Conservation (phyloP, 2,329 filamentous ascomycete species). For the Phialemoniopsis sp. region DNA sequence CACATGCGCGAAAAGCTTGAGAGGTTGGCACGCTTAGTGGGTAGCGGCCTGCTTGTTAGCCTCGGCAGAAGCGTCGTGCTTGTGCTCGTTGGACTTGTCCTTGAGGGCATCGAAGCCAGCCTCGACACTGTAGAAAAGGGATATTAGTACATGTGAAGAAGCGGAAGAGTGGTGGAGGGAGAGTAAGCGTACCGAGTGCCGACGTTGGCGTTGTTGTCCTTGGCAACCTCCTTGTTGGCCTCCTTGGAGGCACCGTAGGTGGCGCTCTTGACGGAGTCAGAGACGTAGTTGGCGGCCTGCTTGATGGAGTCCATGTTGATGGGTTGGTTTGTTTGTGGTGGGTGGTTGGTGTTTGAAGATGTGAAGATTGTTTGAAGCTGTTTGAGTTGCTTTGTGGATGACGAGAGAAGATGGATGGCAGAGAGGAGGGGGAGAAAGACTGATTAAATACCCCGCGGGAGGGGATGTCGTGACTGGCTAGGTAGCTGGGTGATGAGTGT, state of each 20-base stretch:
- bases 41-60: conserved; percentile 31
- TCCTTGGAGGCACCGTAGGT: conserved; percentile 45
- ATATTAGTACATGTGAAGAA: conserved; percentile 2
- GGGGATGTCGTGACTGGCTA: too few relatives aligned
- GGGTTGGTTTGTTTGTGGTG: conserved; percentile 7
- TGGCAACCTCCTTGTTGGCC: conserved; percentile 56
- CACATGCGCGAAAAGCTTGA: too few relatives aligned
- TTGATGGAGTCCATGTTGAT: conserved; percentile 35
- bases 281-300: conserved; percentile 56
- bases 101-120: conserved; percentile 24
- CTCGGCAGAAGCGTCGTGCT: conserved; percentile 27
- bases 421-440: neutral
- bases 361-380: conserved; percentile 5
- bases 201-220: conserved; percentile 44
- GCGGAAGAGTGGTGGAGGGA: neutral
- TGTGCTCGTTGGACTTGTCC: conserved; percentile 26
- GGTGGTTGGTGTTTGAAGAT: conserved; percentile 7
- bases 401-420: neutral
- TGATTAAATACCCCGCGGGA: too few relatives aligned
- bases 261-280: conserved; percentile 47
- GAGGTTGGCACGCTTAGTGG: conserved; percentile 20
- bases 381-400: conserved; percentile 6
- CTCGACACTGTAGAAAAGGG: conserved; percentile 14
- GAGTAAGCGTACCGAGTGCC: conserved; percentile 33
- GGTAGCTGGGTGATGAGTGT: too few relatives aligned